Evolutionary conservation across 106 monocot species (phyloP), one percentile per base, ranked within the genome.

Genomic region (Agapanthus africanus): DNA sequence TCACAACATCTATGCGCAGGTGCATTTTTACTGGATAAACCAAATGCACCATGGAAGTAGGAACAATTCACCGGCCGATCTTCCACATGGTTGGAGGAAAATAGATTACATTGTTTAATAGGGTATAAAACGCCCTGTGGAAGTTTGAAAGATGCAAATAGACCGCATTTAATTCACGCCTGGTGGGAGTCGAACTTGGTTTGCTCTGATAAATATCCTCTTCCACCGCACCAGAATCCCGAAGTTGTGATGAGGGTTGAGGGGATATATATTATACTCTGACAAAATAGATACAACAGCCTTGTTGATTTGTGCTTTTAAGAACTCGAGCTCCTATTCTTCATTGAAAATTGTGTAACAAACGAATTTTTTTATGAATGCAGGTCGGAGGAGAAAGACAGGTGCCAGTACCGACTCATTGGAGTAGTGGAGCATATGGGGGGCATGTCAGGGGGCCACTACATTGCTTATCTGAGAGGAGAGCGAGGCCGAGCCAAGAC

Each of bases 341-440:
- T 22, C 27, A 26, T 40, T 37, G 69, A 69, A 35, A 27, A 26
- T 66, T n/a, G 15, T 27, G 9, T 27, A 13, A 15, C 6, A 4
- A 66, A n/a, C n/a, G n/a, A n/a, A n/a, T 30, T 63, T 31, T 33
- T 54, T 54, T 50, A n/a, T n/a, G 31, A 56, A 47, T 78, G 28
- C 85, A 93, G 88, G 42, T 81, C 68, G 37, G 59, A 69, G 32
- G 73, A 80, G 27, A 66, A 59, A 31, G 77, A 73, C 31, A 72
- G 60, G 13, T 73, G 61, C 47, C 22, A 0, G 7, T 93, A 89
- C 74, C 83, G 61, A 1, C 81, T 93, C 35, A 70, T 80, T 30
- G 93, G 93, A 32, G 73, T 86, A 37, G 82, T 93, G 62, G 86
- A 93, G 79, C 93, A 93, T 70, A 75, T 72, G 4, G 93, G 93